Percentiles rank a stretch among this genome's conserved stretches.
These are phyloP conservation scores for Cetraspora pellucida DNA, from an alignment of 192 early-diverging fungal species.

Conservation along the genomic window DNA sequence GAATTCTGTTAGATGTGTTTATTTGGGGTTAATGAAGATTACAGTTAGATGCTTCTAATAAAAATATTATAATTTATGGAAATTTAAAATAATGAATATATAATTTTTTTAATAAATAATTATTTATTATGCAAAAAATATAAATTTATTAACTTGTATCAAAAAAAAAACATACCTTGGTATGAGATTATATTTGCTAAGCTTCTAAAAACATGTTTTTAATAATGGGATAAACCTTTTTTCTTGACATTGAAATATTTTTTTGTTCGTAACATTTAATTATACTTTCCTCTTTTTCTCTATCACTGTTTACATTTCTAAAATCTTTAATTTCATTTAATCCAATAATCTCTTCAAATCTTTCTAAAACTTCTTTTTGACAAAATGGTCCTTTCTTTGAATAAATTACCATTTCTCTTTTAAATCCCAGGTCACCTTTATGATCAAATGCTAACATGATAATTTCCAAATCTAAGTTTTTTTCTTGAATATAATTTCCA, in stretches of 20 bases:
- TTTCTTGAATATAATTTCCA: conserved; percentile 42
- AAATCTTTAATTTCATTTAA: conserved; percentile 38
- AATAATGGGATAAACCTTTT: conserved; percentile 62
- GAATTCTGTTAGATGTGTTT: too few relatives aligned
- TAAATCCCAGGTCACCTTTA: conserved; percentile 48
- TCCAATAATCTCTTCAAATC: conserved; percentile 41
- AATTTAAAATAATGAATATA: too few relatives aligned
- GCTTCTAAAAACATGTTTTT: conserved; percentile 35
- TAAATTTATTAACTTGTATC: background rate
- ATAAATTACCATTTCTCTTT: conserved; percentile 61
- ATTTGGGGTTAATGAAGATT: too few relatives aligned
- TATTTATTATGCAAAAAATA: background rate
- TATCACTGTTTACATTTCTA: conserved; percentile 24
- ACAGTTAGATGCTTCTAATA: too few relatives aligned
- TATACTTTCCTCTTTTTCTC: conserved; percentile 27
- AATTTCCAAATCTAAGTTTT: conserved; percentile 55
- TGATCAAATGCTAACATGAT: conserved; percentile 63
- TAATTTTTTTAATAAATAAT: too few relatives aligned
- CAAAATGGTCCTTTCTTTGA: conserved; percentile 32
- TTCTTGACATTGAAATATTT: conserved; percentile 59
- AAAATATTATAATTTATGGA: too few relatives aligned
- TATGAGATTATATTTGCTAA: background rate
- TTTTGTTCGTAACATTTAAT: conserved; percentile 48
- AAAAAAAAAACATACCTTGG: background rate
- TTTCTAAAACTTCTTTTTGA: conserved; percentile 29